These are phyloP conservation scores for Fusarium siculi DNA, from an alignment of 2,329 filamentous ascomycete species.

Conservation along the genomic window DNA sequence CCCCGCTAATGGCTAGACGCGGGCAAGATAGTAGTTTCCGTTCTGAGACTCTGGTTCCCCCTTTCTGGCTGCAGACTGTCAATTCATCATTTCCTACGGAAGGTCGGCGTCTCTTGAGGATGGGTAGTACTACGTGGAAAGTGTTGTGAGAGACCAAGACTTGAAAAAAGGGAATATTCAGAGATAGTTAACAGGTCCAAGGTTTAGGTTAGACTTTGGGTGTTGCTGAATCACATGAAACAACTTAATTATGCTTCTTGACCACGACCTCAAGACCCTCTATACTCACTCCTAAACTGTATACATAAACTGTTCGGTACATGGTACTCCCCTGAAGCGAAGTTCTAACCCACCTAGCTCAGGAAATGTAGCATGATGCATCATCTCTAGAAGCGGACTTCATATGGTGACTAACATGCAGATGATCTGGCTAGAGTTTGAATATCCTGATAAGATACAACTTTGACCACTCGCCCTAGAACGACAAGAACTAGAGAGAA, in stretches of 20 bases:
- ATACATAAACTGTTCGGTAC: not conserved
- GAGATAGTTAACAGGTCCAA: not conserved
- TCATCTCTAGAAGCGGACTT: not conserved
- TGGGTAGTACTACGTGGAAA: constrained; percentile 1
- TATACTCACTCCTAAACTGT: not conserved
- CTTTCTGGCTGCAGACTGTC: constrained; percentile 18
- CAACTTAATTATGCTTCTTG: not conserved
- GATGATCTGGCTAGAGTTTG: not conserved
- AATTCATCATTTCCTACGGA: not conserved
- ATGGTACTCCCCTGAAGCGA: not conserved
- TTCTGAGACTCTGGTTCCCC: constrained; percentile 31
- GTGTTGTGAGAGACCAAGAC: not conserved
- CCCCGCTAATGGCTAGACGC: constrained; percentile 25
- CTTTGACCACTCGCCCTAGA: not conserved
- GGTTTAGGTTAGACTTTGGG: not conserved
- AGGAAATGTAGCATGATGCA: not conserved
- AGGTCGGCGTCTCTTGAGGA: constrained; percentile 5
- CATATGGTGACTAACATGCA: not conserved
- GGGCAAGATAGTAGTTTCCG: constrained; percentile 32
- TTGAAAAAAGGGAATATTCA: not conserved
- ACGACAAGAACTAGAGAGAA: not conserved
- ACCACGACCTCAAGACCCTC: not conserved
- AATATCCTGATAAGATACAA: constrained; percentile 1
- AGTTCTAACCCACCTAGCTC: not conserved
- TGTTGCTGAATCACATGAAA: constrained; percentile 1